phyloP scores from a whole-genome alignment of 352 stramenopile genomes.

The Phytopythium sindhum region DNA sequence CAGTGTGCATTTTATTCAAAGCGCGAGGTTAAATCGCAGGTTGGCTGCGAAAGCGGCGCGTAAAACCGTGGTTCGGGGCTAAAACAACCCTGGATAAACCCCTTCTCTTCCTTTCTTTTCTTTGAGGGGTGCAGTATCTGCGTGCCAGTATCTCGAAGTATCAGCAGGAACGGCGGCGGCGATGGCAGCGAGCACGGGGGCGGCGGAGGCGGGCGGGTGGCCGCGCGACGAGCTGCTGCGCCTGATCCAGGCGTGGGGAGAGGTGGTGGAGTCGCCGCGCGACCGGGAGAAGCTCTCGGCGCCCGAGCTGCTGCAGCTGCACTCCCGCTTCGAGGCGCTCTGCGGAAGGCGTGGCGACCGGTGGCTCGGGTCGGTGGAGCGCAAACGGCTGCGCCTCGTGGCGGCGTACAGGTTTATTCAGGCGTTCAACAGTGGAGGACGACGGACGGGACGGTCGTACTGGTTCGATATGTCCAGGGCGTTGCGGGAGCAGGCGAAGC shows the following conservation, averaged over 20 bases:
- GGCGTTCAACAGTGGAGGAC: constrained; percentile 18
- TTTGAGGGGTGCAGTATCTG: neutral
- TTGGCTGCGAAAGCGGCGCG: neutral
- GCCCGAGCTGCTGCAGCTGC: constrained; percentile 16
- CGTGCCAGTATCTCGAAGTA: constrained; percentile 6
- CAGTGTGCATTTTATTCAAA: no score
- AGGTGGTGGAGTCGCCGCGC: constrained; percentile 17
- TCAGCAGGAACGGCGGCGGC: constrained; percentile 2
- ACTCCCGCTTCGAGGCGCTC: constrained; percentile 16
- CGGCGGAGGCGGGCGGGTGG: constrained; percentile 25
- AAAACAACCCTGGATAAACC: neutral
- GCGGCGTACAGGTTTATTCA: constrained; percentile 24
- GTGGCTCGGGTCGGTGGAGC: constrained; percentile 16
- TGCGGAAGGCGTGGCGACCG: constrained; percentile 13
- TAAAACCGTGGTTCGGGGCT: neutral
- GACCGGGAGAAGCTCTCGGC: constrained; percentile 23
- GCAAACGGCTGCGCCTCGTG: constrained; percentile 27
- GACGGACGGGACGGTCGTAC: constrained; percentile 9
- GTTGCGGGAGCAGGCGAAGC: constrained; percentile 20
- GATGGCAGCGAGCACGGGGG: neutral
- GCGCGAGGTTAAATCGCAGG: neutral
- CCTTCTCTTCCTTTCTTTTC: neutral
- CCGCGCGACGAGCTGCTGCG: constrained; percentile 25
- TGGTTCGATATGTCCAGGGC: constrained; percentile 24
- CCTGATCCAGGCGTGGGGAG: constrained; percentile 30